These are phyloP conservation scores for Trichoderma sp. DNA, from an alignment of 2,329 filamentous ascomycete genomes.

Conservation along the genomic window DNA sequence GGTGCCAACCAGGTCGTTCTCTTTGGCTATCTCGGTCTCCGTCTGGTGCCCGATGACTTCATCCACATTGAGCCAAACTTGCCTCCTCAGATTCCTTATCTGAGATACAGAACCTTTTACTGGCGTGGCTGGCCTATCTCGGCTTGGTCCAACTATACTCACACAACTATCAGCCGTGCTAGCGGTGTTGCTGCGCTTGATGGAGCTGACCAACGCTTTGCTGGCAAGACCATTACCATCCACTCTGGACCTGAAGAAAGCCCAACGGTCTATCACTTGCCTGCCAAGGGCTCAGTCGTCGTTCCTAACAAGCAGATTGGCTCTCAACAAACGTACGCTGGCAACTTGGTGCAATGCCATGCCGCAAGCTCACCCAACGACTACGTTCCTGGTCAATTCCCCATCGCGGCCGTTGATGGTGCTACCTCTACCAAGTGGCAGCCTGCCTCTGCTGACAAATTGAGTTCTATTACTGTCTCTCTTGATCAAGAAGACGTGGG, in stretches of 20 bases:
- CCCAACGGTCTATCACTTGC: constrained; percentile 44
- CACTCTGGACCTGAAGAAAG: constrained; percentile 47
- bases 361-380: constrained; percentile 47
- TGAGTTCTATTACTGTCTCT: constrained; percentile 23
- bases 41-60: constrained; percentile 56
- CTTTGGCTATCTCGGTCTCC: constrained; percentile 66
- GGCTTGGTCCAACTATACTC: constrained; percentile 28
- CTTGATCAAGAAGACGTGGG: constrained; percentile 20
- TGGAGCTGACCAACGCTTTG: constrained; percentile 55
- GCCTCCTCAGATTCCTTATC: constrained; percentile 53
- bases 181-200: constrained; percentile 41
- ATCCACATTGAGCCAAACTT: constrained; percentile 61
- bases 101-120: constrained; percentile 37
- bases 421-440: constrained; percentile 27
- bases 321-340: constrained; percentile 50
- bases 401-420: constrained; percentile 33
- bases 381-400: constrained; percentile 65
- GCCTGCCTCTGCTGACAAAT: constrained; percentile 21
- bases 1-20: constrained; percentile 66
- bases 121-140: constrained; percentile 30
- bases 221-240: constrained; percentile 55
- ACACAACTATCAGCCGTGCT: constrained; percentile 28
- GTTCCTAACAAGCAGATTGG: constrained; percentile 59
- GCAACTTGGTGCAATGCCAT: constrained; percentile 65
- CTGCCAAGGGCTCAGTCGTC: constrained; percentile 48